A percentile compares a stretch with the other conserved stretches of the same genome.
Evolutionary conservation across 2,329 filamentous ascomycete genomes (phyloP).

Genomic region (Huntiella abstrusa): DNA sequence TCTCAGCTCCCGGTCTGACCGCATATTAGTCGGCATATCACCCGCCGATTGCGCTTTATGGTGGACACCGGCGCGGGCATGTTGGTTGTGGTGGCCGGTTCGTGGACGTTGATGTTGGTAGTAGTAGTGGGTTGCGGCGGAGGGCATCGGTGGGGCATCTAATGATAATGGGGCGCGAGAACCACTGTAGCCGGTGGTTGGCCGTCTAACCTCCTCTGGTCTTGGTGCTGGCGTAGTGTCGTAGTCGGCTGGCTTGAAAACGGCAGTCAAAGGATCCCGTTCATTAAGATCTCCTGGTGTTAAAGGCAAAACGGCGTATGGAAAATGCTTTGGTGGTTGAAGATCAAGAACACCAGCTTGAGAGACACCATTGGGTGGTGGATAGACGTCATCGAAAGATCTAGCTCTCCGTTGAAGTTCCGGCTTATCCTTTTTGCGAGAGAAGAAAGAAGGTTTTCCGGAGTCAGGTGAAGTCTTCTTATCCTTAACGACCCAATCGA

Average conservation of each 20-base stretch:
- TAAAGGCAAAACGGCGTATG: conserved; percentile 6
- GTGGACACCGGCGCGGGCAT: background rate
- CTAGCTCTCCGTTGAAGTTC: conserved; percentile 12
- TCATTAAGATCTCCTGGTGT: conserved; percentile 8
- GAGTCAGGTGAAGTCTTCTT: conserved; percentile 4
- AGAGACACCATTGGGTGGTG: conserved; percentile 11
- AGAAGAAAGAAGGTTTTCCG: conserved; percentile 9
- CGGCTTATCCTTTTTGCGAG: conserved; percentile 13
- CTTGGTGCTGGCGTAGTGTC: background rate
- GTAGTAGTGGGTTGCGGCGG: background rate
- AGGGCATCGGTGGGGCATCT: background rate
- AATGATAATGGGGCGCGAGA: background rate
- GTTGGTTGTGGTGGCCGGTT: background rate
- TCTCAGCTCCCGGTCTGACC: background rate
- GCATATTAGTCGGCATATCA: background rate
- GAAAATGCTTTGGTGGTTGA: background rate
- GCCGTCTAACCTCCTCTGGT: background rate
- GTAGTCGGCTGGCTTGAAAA: conserved; percentile 3
- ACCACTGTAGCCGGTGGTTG: background rate
- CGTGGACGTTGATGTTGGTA: background rate
- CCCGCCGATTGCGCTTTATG: background rate
- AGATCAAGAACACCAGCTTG: conserved; percentile 6
- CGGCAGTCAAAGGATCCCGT: conserved; percentile 7
- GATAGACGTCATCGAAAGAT: conserved; percentile 26
- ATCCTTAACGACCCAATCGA: conserved; percentile 29